Percentiles rank a stretch among this genome's conserved stretches.
Conservation (phyloP, 2,329 filamentous ascomycete species). For the Talaromyces albobiverticillius region DNA sequence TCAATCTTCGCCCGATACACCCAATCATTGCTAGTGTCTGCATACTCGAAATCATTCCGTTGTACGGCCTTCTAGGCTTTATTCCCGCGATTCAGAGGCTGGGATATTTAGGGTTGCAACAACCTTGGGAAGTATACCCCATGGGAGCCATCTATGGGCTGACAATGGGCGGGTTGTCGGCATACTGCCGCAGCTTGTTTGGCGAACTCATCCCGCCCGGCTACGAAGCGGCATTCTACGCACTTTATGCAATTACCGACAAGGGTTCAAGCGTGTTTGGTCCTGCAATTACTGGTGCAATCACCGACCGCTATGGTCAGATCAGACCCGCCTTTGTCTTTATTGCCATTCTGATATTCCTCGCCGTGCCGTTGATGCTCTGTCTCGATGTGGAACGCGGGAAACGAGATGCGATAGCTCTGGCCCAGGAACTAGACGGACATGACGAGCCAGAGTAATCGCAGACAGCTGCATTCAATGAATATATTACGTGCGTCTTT, state of each 20-base stretch:
- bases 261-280: slow-evolving; percentile 94
- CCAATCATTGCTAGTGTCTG: slow-evolving; percentile 90
- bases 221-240: slow-evolving; percentile 93
- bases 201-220: slow-evolving; percentile 92
- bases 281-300: slow-evolving; percentile 86
- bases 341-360: slow-evolving; percentile 74
- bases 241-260: slow-evolving; percentile 94
- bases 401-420: slow-evolving; percentile 63
- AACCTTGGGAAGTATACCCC: slow-evolving; percentile 96
- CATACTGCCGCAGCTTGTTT: slow-evolving; percentile 88
- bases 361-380: slow-evolving; percentile 81
- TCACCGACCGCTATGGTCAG: slow-evolving; percentile 79
- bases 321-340: slow-evolving; percentile 92
- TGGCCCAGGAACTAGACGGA: slow-evolving; percentile 54
- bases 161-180: slow-evolving; percentile 86
- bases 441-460: background rate
- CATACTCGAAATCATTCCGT: slow-evolving; percentile 85
- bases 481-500: background rate
- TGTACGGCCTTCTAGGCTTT: slow-evolving; percentile 88
- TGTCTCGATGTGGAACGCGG: slow-evolving; percentile 81
- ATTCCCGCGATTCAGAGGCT: slow-evolving; percentile 72
- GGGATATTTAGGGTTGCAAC: slow-evolving; percentile 81
- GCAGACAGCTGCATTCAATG: background rate
- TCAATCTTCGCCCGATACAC: slow-evolving; percentile 72
- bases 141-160: slow-evolving; percentile 88